Base-by-base conservation (phyloP, 352 stramenopile species). In the Pythium oligandrum region DNA sequence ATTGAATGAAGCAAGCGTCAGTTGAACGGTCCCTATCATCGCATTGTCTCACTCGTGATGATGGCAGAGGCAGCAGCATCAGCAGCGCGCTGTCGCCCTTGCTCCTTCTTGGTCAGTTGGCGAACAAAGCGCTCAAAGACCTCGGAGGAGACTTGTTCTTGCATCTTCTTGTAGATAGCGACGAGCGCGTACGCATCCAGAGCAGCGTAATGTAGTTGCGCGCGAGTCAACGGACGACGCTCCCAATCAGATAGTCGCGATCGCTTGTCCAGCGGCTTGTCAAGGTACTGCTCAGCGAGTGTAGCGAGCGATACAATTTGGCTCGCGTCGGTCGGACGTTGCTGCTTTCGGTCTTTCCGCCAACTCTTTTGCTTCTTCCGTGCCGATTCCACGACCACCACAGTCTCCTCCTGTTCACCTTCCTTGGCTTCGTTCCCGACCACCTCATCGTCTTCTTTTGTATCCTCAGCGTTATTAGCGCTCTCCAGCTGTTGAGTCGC, bases 191-290 rank as follows among this genome's bases (percentile, higher is more conserved):
- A 63, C 32, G 82, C 79, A 55, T 92, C 82, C 35, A 92, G 56
- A 26, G 82, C 82, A 2, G 82, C 82, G 34, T 92, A 92, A 26
- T 83, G 61, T n/a, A 90, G 57, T 50, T 90, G 82, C 6, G 75
- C 74, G 31, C 59, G 74, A 6, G 75, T 82, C 2, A 92, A 72
- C 32, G 82, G 82, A 1, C 82, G 75, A 4, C 67, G 75, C 55
- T 90, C 69, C 79, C 79, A 92, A 65, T 93, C 67, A 2, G 83
- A 90, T 68, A 93, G 86, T 33, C 79, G 75, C 7, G 54, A 59
- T n/a, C 80, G 70, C 39, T 93, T 93, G 58, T 90, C 83, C 2
- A 93, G 63, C 10, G 80, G 75, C 11, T 86, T 76, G 6, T 69
- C 67, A 44, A 93, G 52, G 53, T 87, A 93, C 2, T 48, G 33